phyloP scores from a whole-genome alignment of 306 rosid genomes.

The Nissolia schottii region DNA sequence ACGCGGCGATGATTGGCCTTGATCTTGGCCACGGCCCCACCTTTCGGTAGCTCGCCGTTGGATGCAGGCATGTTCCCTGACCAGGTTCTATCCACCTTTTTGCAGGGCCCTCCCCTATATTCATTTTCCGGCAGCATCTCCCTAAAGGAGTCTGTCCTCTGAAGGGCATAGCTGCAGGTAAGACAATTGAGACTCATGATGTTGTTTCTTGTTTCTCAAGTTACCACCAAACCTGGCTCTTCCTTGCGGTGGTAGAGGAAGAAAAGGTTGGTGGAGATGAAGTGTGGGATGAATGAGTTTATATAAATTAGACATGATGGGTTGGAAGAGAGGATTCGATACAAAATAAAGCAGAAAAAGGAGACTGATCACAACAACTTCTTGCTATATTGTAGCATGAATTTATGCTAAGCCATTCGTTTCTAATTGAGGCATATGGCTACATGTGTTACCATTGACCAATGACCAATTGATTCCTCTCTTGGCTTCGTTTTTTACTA shows the following conservation, averaged over 20 bases:
- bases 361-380: slow-evolving; percentile 1
- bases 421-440: slow-evolving; percentile 29
- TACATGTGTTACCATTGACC: not conserved
- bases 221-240: slow-evolving; percentile 23
- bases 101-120: not conserved
- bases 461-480: not conserved
- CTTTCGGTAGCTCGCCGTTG: not conserved
- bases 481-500: not conserved
- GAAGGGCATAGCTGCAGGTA: slow-evolving; percentile 36
- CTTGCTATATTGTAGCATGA: slow-evolving; percentile 21
- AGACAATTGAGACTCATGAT: slow-evolving; percentile 72
- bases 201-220: slow-evolving; percentile 26
- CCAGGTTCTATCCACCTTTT: slow-evolving; percentile 46
- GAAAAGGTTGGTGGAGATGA: slow-evolving; percentile 11
- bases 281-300: slow-evolving; percentile 12
- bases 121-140: slow-evolving; percentile 16
- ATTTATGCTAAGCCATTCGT: slow-evolving; percentile 33
- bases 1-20: slow-evolving; percentile 41
- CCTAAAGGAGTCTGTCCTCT: slow-evolving; percentile 46
- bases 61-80: slow-evolving; percentile 38
- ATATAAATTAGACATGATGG: slow-evolving; percentile 24
- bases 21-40: slow-evolving; percentile 1
- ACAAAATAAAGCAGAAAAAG: too few relatives aligned
- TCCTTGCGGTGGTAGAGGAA: not conserved
- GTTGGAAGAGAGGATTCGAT: not conserved